A percentile compares a stretch with the other conserved stretches of the same genome.
Conservation (phyloP, 2,329 filamentous ascomycete species). For the Botrytis tulipae region DNA sequence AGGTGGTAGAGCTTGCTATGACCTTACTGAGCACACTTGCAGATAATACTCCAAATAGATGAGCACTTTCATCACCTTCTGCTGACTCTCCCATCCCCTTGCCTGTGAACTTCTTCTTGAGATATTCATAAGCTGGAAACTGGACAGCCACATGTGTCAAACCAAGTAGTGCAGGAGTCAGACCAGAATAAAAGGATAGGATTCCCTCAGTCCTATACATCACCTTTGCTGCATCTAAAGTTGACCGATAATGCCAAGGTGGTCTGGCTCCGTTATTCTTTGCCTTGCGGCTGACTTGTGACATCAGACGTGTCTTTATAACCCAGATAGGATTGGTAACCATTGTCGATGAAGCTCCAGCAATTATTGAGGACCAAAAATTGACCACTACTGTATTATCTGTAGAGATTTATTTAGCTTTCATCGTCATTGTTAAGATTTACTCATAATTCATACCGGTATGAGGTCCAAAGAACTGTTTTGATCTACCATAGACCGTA, state of each 20-base stretch:
- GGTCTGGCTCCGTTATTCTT: slow-evolving; percentile 55
- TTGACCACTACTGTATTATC: slow-evolving; percentile 76
- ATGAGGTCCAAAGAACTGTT: slow-evolving; percentile 66
- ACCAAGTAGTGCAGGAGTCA: slow-evolving; percentile 87
- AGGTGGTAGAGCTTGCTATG: slow-evolving; percentile 89
- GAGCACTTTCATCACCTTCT: slow-evolving; percentile 57
- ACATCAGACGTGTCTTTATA: slow-evolving; percentile 98
- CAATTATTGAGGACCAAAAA: slow-evolving; percentile 85
- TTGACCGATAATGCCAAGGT: slow-evolving; percentile 90
- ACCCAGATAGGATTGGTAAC: slow-evolving; percentile 99
- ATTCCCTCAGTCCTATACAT: slow-evolving; percentile 94
- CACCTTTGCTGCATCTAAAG: slow-evolving; percentile 86
- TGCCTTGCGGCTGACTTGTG: slow-evolving; percentile 67
- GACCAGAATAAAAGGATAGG: slow-evolving; percentile 88
- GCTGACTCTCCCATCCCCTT: slow-evolving; percentile 73
- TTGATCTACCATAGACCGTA: slow-evolving; percentile 90
- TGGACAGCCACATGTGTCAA: slow-evolving; percentile 95
- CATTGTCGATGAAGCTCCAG: slow-evolving; percentile 88
- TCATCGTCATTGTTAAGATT: background rate
- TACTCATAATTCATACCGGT: slow-evolving; percentile 51
- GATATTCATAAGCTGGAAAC: slow-evolving; percentile 91
- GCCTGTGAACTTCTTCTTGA: slow-evolving; percentile 89
- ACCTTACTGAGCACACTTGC: slow-evolving; percentile 94
- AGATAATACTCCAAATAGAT: slow-evolving; percentile 80
- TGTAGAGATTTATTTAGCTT: slow-evolving; percentile 39